Evolutionary conservation across 441 rosid species (phyloP).

Genomic region (Aquilaria agallochum): DNA sequence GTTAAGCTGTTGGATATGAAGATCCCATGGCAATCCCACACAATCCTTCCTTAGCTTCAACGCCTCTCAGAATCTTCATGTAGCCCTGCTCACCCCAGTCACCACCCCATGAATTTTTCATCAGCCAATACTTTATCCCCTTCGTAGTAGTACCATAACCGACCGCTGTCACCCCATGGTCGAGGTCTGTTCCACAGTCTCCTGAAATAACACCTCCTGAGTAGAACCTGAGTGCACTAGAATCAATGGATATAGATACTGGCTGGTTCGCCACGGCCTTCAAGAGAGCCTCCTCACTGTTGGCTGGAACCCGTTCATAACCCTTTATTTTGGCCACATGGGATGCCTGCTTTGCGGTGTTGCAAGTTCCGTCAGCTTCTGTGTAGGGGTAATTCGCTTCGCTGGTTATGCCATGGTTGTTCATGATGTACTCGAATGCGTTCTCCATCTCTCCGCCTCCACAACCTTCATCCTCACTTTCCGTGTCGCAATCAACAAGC

Average conservation of each 20-base stretch:
- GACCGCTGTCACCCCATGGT: not conserved
- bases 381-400: constrained; percentile 60
- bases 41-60: not conserved
- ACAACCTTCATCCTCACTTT: constrained; percentile 59
- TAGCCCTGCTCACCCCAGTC: constrained; percentile 1
- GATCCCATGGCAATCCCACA: not conserved
- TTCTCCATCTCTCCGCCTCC: constrained; percentile 79
- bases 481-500: constrained; percentile 75
- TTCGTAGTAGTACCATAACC: not conserved
- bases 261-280: constrained; percentile 79
- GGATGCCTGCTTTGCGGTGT: constrained; percentile 26
- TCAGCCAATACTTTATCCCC: not conserved
- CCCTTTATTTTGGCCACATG: constrained; percentile 61
- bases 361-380: constrained; percentile 46
- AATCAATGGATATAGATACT: constrained; percentile 79
- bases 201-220: constrained; percentile 41
- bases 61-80: not conserved
- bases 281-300: constrained; percentile 60
- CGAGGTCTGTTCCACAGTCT: not conserved
- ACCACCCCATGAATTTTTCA: not conserved
- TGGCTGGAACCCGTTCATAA: constrained; percentile 58
- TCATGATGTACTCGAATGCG: constrained; percentile 71
- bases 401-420: constrained; percentile 59
- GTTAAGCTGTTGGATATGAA: not conserved
- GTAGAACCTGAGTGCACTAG: constrained; percentile 78